Evolutionary conservation across 163 green algal species (phyloP), one percentile per base, ranked within the genome.

Genomic region (Chloroidium sp.): DNA sequence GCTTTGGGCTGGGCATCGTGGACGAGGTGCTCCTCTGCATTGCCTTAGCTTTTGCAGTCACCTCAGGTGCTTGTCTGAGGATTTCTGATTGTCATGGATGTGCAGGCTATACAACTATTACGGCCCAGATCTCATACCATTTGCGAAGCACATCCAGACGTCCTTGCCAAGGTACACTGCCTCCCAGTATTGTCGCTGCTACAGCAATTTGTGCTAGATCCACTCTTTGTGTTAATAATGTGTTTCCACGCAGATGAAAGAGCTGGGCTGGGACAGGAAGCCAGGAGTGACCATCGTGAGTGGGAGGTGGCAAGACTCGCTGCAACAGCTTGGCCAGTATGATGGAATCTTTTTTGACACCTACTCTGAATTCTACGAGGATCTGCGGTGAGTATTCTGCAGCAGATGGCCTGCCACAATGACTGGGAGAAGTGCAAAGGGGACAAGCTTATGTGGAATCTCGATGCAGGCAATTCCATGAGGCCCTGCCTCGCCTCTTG

Each of bases 341-440:
- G 94, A 97, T 76, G 95, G 93, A 62, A 93, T 98, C 10, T 98
- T 98, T 85, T 99, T 97, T 78, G 96, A 98, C 88, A 98, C 94
- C 0, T 96, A 93, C 79, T 90, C 86, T 2, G 94, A 98, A 86
- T 92, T 96, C 82, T 97, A 97, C 61, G 88, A 94, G 57, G 94
- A 98, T 84, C 90, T 98, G 87, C 82, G 87, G 81, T 84, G 62
- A 13, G 69, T 61, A 3, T 2, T 14, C 75, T 72, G 64, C 64
- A 72, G 64, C 64, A 72, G 64, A 72, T 6, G 64, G 36, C 36
- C 36, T 36, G 36, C 36, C 36, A 36, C 36, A 36, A 36, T 36
- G 36, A 36, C 36, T 36, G 36, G 36, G 36, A 36, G 36, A 36
- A 36, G 36, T 36, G 36, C 36, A 36, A 36, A 72, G 64, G 64